Evolutionary conservation across 495 filamentous ascomycete genomes (phyloP).

Genomic region (Penicillium robsamsonii): DNA sequence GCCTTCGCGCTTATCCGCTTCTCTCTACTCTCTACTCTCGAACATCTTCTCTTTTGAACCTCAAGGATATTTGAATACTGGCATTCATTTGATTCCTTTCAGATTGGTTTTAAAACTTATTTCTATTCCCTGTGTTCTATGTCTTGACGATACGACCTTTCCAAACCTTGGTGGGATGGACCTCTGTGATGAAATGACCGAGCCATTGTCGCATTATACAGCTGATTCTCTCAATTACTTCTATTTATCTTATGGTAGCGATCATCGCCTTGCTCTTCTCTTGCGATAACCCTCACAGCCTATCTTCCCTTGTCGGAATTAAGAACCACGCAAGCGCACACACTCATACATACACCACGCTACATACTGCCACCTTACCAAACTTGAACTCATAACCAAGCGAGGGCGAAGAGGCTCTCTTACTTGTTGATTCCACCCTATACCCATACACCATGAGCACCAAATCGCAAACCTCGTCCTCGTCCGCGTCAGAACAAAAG

Average conservation of each 20-base stretch:
- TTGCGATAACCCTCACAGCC: background rate
- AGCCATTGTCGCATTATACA: conserved; percentile 12
- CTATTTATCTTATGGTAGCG: background rate
- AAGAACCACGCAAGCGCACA: conserved; percentile 10
- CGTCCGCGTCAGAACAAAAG: conserved; percentile 15
- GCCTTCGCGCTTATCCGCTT: conserved; percentile 8
- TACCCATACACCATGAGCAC: conserved; percentile 14
- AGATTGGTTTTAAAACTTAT: background rate
- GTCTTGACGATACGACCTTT: conserved; percentile 10
- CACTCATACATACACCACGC: conserved; percentile 9
- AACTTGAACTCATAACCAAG: background rate
- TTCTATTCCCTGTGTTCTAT: background rate
- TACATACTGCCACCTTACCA: conserved; percentile 7
- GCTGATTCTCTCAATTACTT: background rate
- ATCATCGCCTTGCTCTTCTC: background rate
- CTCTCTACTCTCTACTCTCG: background rate
- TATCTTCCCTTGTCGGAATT: conserved; percentile 11
- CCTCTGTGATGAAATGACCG: conserved; percentile 14
- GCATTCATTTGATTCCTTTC: background rate
- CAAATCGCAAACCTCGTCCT: conserved; percentile 10
- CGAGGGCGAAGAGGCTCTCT: conserved; percentile 2
- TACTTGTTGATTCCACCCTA: background rate
- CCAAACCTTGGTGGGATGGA: conserved; percentile 13
- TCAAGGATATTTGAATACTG: background rate
- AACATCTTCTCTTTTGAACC: background rate